phyloP scores from a whole-genome alignment of 176 grass and related monocot genomes.

The Elaeis guineensis region DNA sequence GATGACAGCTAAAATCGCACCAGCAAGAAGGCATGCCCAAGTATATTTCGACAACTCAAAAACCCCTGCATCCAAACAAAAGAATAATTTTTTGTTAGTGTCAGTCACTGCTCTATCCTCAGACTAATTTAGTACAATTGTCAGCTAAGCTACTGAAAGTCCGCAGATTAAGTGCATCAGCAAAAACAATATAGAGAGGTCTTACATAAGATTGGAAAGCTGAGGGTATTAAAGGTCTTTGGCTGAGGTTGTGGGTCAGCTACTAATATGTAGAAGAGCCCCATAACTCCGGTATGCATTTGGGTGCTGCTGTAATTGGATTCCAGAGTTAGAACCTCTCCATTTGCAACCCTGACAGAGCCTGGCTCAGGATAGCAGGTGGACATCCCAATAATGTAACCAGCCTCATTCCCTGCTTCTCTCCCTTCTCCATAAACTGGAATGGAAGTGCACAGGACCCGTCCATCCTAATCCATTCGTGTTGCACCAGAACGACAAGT shows the following conservation, averaged over 20 bases:
- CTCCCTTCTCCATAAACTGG: conserved; percentile 46
- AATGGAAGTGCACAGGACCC: conserved; percentile 50
- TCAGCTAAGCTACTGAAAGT: too few species aligned
- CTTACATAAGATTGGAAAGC: conserved; percentile 45
- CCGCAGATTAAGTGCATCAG: too few species aligned
- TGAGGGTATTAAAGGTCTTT: conserved; percentile 23
- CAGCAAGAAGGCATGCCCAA: too few species aligned
- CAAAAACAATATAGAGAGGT: conserved; percentile 1
- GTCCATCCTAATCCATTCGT: conserved; percentile 37
- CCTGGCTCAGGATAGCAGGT: conserved; percentile 69
- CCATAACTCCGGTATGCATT: conserved; percentile 68
- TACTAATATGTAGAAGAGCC: conserved; percentile 83
- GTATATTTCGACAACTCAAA: too few species aligned
- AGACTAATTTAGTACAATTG: too few species aligned
- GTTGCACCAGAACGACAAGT: too few species aligned
- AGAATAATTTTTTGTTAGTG: too few species aligned
- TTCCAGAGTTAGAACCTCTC: conserved; percentile 58
- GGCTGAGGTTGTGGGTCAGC: conserved; percentile 27
- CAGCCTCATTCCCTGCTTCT: conserved; percentile 65
- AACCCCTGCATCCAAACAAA: too few species aligned
- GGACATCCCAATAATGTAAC: conserved; percentile 87
- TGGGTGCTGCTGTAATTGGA: conserved; percentile 76
- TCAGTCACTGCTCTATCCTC: too few species aligned
- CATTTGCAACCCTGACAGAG: conserved; percentile 33
- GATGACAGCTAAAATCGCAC: too few species aligned